A percentile compares a stretch with the other conserved stretches of the same genome.
Conservation (phyloP, 768 basidiomycete species). For the Russula brevipes region DNA sequence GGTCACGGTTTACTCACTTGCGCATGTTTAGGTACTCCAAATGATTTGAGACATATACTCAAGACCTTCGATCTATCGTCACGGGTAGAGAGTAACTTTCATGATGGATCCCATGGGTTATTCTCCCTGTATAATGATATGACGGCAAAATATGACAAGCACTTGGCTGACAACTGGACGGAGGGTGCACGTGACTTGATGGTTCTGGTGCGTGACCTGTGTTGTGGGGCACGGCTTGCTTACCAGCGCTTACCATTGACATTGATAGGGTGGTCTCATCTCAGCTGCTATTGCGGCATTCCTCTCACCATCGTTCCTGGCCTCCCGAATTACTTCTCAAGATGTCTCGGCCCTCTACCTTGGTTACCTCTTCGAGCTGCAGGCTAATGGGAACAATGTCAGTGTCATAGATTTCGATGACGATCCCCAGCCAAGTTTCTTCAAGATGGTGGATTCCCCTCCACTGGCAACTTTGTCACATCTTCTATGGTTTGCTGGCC, state of each 20-base stretch:
- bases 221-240: not conserved
- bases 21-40: not conserved
- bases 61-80: not conserved
- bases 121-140: slow-evolving; percentile 13
- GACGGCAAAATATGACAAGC: not conserved
- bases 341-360: slow-evolving; percentile 4
- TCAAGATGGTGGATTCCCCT: not conserved
- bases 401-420: too few species aligned
- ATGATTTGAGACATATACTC: not conserved
- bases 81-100: not conserved
- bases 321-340: slow-evolving; percentile 3
- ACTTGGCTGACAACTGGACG: slow-evolving; percentile 7
- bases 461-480: not conserved
- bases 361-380: not conserved
- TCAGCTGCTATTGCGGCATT: slow-evolving; percentile 2
- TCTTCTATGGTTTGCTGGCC: not conserved
- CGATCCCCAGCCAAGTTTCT: not conserved
- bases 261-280: slow-evolving; percentile 5
- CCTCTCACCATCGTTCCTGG: not conserved
- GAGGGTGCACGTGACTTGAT: slow-evolving; percentile 1
- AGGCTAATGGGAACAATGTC: not conserved
- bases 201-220: not conserved
- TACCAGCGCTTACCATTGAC: not conserved
- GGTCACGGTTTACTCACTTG: not conserved
- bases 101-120: not conserved